Conservation (phyloP, 2,329 filamentous ascomycete genomes). For the Torrubiellomyces zombiae region DNA sequence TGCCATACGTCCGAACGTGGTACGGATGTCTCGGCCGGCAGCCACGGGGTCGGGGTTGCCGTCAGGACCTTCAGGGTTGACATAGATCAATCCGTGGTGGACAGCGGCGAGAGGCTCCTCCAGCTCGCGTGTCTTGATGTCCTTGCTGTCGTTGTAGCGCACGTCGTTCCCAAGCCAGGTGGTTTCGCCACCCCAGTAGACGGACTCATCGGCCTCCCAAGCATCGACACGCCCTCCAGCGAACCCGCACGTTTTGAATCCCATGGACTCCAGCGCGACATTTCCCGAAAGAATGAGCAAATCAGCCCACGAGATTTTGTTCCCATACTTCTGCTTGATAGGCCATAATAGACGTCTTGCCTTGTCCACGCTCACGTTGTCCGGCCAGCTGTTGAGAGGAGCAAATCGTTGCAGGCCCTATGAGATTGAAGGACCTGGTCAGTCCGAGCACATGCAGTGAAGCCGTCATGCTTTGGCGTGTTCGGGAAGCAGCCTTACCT, state of each 20-base stretch:
- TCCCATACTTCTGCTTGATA: constrained; percentile 72
- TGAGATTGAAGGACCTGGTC: background rate
- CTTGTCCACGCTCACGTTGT: constrained; percentile 67
- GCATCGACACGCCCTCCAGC: constrained; percentile 55
- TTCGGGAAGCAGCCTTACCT: constrained; percentile 14
- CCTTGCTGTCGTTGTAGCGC: constrained; percentile 40
- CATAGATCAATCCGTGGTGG: constrained; percentile 62
- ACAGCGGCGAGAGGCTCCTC: constrained; percentile 51
- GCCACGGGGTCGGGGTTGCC: constrained; percentile 53
- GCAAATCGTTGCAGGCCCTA: constrained; percentile 62
- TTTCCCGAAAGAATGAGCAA: constrained; percentile 56
- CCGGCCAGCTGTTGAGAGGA: constrained; percentile 66
- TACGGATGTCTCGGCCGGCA: constrained; percentile 54
- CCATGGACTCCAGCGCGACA: constrained; percentile 63
- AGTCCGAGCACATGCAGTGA: background rate
- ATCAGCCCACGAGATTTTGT: constrained; percentile 70
- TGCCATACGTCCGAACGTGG: constrained; percentile 62
- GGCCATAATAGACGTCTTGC: constrained; percentile 64
- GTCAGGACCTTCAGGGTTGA: constrained; percentile 66
- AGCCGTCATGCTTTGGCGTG: background rate
- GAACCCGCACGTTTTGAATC: constrained; percentile 57
- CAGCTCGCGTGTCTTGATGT: constrained; percentile 44
- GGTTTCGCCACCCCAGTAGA: constrained; percentile 62
- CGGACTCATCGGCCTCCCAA: constrained; percentile 59
- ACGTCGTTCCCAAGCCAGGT: constrained; percentile 62